Evolutionary conservation across 1,284 basidiomycete genomes (phyloP).

Genomic region (Exsudoporus floridanus): DNA sequence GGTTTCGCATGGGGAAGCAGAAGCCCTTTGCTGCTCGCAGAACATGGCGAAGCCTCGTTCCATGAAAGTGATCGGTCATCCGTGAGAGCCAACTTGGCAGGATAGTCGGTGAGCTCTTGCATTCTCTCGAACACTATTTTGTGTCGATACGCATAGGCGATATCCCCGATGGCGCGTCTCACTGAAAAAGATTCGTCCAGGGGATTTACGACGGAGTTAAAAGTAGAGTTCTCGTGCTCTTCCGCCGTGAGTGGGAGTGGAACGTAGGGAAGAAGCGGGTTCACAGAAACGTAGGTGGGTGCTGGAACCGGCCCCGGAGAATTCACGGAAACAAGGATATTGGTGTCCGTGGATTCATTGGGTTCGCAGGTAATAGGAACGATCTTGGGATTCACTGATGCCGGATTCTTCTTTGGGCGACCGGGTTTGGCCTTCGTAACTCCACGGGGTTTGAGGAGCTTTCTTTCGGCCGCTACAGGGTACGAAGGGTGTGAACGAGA

Average conservation of each 20-base stretch:
- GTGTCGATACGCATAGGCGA: constrained; percentile 29
- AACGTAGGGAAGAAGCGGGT: constrained; percentile 24
- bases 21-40: constrained; percentile 17
- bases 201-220: constrained; percentile 19
- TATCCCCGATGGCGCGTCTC: constrained; percentile 27
- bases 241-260: neutral
- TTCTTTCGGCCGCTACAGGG: constrained; percentile 16
- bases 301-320: constrained; percentile 5
- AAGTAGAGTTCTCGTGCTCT: constrained; percentile 7
- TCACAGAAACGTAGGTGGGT: constrained; percentile 24
- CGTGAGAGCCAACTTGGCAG: constrained; percentile 10
- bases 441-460: constrained; percentile 27
- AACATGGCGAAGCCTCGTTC: constrained; percentile 21
- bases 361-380: constrained; percentile 7
- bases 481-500: constrained; percentile 18
- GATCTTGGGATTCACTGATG: constrained; percentile 5
- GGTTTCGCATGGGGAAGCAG: constrained; percentile 36
- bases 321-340: constrained; percentile 2
- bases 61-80: constrained; percentile 18
- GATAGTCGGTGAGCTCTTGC: constrained; percentile 23
- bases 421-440: constrained; percentile 31
- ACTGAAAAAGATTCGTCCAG: constrained; percentile 30
- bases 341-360: constrained; percentile 6
- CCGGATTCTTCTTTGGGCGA: constrained; percentile 30
- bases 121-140: constrained; percentile 26